Base-by-base conservation (phyloP, 352 stramenopile species). In the Pythium grandisporangium region DNA sequence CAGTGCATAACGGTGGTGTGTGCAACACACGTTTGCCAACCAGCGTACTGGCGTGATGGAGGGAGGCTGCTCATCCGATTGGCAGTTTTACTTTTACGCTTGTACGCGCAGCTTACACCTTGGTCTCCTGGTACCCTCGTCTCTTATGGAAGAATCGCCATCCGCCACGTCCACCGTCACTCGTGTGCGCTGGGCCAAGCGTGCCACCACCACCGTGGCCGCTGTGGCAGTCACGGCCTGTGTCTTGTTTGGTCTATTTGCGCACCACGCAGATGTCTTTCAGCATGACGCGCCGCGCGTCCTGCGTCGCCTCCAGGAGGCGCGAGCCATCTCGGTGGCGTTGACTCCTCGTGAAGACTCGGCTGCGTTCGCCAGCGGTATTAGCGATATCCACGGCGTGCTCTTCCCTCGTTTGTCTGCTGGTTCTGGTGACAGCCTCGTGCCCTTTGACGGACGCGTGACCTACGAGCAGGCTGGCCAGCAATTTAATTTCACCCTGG, bases 401-500 rank as follows among this genome's bases (percentile, higher is more conserved):
- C n/a, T n/a, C n/a, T n/a, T n/a, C n/a, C n/a, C n/a, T n/a, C n/a
- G n/a, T n/a, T n/a, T n/a, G n/a, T n/a, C n/a, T n/a, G n/a, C n/a
- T n/a, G n/a, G n/a, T n/a, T n/a, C n/a, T n/a, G n/a, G n/a, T n/a
- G n/a, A n/a, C n/a, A n/a, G n/a, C n/a, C n/a, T n/a, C n/a, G 26
- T 54, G 16, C 32, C 37, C 14, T 65, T 65, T 27, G 57, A 66
- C 29, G 57, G 52, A n/a, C 52, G 50, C 16, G 23, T 66, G 6
- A 51, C 52, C 32, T 66, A 66, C 45, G 39, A 50, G 13, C 27
- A 53, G 38, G 20, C 33, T 12, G 42, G 40, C 43, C 11, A 32
- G n/a, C 35, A 62, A 43, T 63, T 57, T 44, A 66, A 66, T 42
- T 66, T 63, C 37, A 66, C 57, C 19, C 23, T 66, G 19, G 12